Conservation (phyloP, 176 grass and related monocot genomes). For the Zoysia pacifica region DNA sequence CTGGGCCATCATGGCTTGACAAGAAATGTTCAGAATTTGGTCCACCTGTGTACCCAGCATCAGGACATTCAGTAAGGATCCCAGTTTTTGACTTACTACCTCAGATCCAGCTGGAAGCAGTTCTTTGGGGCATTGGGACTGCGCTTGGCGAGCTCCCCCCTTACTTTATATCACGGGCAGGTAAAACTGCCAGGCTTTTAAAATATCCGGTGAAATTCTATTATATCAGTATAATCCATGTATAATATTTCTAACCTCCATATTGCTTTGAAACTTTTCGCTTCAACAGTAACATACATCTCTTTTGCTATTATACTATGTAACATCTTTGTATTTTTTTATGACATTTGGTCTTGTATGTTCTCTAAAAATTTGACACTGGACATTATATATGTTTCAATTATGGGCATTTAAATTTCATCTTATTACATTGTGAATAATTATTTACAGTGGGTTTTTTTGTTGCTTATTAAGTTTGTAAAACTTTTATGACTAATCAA, state of each 20-base stretch:
- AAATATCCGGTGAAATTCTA: slow-evolving; percentile 15
- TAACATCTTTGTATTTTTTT: background rate
- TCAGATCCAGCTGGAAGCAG: slow-evolving; percentile 89
- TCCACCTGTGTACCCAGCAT: slow-evolving; percentile 55
- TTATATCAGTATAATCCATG: slow-evolving; percentile 5
- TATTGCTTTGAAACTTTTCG: slow-evolving; percentile 1
- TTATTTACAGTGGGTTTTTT: background rate
- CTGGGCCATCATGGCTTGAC: slow-evolving; percentile 85
- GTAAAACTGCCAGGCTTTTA: slow-evolving; percentile 39
- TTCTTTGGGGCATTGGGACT: slow-evolving; percentile 99
- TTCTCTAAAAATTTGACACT: background rate
- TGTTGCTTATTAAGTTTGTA: background rate
- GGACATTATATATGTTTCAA: background rate
- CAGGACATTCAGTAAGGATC: slow-evolving; percentile 71
- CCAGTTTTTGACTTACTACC: slow-evolving; percentile 76
- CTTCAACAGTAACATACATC: background rate
- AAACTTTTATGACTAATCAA: background rate
- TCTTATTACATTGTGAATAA: slow-evolving; percentile 14
- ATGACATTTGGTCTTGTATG: background rate
- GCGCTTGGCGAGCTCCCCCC: slow-evolving; percentile 96
- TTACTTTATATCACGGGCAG: slow-evolving; percentile 98
- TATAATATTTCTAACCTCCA: background rate
- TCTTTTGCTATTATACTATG: background rate
- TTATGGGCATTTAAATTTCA: background rate
- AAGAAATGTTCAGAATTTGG: slow-evolving; percentile 96